Conservation (phyloP, 2,329 filamentous ascomycete genomes). For the Fusarium poae region DNA sequence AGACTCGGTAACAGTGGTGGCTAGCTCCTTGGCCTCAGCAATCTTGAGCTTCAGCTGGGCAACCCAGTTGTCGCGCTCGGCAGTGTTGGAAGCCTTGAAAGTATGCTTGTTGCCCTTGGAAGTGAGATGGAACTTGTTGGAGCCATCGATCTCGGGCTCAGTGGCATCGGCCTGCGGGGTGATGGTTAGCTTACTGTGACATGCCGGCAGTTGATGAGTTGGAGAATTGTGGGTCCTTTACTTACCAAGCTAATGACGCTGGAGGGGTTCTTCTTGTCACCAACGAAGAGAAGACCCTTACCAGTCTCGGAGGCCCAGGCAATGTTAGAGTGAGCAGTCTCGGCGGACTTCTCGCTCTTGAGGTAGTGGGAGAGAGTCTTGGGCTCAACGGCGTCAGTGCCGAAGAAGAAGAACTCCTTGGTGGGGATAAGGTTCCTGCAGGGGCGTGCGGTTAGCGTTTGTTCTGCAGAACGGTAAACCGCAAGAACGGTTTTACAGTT, state of each 20-base stretch:
- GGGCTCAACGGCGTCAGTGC: conserved; percentile 77
- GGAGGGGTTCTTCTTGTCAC: conserved; percentile 84
- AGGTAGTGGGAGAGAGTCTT: conserved; percentile 83
- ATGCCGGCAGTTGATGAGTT: conserved; percentile 38
- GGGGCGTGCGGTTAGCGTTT: conserved; percentile 41
- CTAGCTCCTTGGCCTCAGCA: conserved; percentile 85
- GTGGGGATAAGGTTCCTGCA: conserved; percentile 85
- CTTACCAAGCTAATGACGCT: conserved; percentile 89
- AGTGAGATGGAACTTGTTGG: conserved; percentile 87
- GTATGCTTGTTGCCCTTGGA: conserved; percentile 90
- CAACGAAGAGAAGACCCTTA: conserved; percentile 93
- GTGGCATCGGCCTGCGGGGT: conserved; percentile 67
- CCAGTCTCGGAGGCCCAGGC: conserved; percentile 95
- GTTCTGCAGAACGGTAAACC: neutral
- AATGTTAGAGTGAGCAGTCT: conserved; percentile 79
- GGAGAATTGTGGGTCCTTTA: conserved; percentile 35
- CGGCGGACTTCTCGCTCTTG: conserved; percentile 86
- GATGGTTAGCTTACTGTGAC: conserved; percentile 22
- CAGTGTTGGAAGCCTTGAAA: conserved; percentile 82
- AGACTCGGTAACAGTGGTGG: conserved; percentile 77
- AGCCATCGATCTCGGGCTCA: conserved; percentile 81
- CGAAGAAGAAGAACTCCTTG: conserved; percentile 95
- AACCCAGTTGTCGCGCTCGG: conserved; percentile 95
- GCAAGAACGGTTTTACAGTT: neutral
- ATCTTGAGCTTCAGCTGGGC: conserved; percentile 84